Base-by-base conservation (phyloP, 306 rosid genomes). In the Luffa acutangula region DNA sequence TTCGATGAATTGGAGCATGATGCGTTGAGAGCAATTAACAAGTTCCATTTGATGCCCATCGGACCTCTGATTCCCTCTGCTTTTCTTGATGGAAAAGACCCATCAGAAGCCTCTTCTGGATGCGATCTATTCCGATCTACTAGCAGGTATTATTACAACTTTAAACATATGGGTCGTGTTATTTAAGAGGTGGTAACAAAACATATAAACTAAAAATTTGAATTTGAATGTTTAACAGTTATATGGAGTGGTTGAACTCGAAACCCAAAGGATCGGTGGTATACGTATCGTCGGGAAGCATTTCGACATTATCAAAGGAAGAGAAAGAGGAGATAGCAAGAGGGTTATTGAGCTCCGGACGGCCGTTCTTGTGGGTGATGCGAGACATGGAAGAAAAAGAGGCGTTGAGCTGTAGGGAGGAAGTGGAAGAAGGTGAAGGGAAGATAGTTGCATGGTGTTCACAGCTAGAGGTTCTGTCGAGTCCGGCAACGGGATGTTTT, bases 41-140 rank as follows among this genome's bases (percentile, higher is more conserved):
- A 60, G 7, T 2, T 75, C 33, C 57, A 71, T 69, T 21, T 81
- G 76, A 66, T 88, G 0, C 83, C 87, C 1, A 64, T 93, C 7
- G 96, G 97, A 3, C 96, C 97, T 5, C 74, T 93, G 84, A 79
- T 88, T 75, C 93, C 91, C 1, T 86, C 90, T 0, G 83, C 82
- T 0, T 86, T 85, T 43, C 45, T 84, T 33, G 91, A 87, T 10
- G 84, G 78, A 2, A 72, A 66, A 13, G 79, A 84, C 48, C 84
- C 84, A 6, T 5, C 4, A 0, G 97, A 87, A 66, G 84, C 76
- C 2, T 79, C 84, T 1, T 84, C 82, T 51, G 86, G 92, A 0
- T 90, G 84, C 1, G 95, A 90, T 49, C 18, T 85, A 6, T 65
- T 82, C 2, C 58, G 1, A 53, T 53, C 8, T 53, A 53, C 58